Conservation (phyloP, 1,139 yeast genomes). For the Arxiozyma telluris region DNA sequence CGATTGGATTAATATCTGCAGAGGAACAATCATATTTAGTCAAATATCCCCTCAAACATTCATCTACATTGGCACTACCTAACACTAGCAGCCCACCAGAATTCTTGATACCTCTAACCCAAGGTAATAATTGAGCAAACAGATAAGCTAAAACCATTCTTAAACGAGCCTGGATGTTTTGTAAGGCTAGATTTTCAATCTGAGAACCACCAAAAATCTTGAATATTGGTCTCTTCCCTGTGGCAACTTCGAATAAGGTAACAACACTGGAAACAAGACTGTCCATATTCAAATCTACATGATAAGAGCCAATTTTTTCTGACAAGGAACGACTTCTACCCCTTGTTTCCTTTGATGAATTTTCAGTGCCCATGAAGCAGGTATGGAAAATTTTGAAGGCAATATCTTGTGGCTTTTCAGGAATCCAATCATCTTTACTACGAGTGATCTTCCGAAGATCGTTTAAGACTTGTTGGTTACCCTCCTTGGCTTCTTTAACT, state of each 20-base stretch:
- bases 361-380: slow-evolving; percentile 90
- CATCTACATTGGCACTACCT: slow-evolving; percentile 98
- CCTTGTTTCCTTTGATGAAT: slow-evolving; percentile 83
- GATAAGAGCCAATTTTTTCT: slow-evolving; percentile 72
- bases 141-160: slow-evolving; percentile 91
- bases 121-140: slow-evolving; percentile 90
- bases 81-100: slow-evolving; percentile 69
- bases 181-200: slow-evolving; percentile 86
- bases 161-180: slow-evolving; percentile 89
- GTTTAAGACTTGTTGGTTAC: slow-evolving; percentile 60
- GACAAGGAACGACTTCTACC: slow-evolving; percentile 75
- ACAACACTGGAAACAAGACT: slow-evolving; percentile 65
- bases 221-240: slow-evolving; percentile 81
- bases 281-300: slow-evolving; percentile 88
- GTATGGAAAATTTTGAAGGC: slow-evolving; percentile 75
- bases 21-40: slow-evolving; percentile 96
- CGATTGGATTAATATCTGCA: slow-evolving; percentile 95
- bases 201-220: slow-evolving; percentile 89
- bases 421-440: slow-evolving; percentile 48
- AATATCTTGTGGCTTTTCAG: slow-evolving; percentile 65
- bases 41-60: slow-evolving; percentile 85
- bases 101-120: slow-evolving; percentile 66
- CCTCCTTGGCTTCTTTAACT: slow-evolving; percentile 52
- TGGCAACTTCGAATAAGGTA: slow-evolving; percentile 71
- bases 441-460: slow-evolving; percentile 65